phyloP scores from a whole-genome alignment of 108 stramenopile genomes.

The Discostella stelligeroides region DNA sequence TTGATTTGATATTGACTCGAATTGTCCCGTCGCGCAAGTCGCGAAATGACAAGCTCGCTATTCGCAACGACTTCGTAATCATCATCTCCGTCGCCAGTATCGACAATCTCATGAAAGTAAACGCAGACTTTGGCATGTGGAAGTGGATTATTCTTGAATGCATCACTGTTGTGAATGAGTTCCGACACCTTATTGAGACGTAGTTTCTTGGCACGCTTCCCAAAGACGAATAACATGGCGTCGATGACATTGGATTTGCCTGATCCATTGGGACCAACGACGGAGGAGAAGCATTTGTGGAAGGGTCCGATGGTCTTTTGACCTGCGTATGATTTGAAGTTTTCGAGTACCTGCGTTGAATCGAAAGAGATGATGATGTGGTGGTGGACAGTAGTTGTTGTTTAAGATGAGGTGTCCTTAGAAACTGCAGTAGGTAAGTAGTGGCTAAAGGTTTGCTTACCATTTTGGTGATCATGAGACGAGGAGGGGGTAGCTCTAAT shows the following conservation, averaged over 20 bases:
- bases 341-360: slow-evolving; percentile 80
- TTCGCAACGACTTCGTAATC: slow-evolving; percentile 83
- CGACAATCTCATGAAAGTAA: slow-evolving; percentile 92
- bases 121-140: slow-evolving; percentile 90
- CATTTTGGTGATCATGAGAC: slow-evolving; percentile 96
- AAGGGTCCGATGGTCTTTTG: slow-evolving; percentile 86
- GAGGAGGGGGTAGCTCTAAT: slow-evolving; percentile 57
- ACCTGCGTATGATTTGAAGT: slow-evolving; percentile 99
- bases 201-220: slow-evolving; percentile 97
- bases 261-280: slow-evolving; percentile 96
- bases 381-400: no score
- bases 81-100: slow-evolving; percentile 81
- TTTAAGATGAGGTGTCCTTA: no score
- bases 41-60: slow-evolving; percentile 82
- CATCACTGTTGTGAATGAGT: slow-evolving; percentile 92
- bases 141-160: slow-evolving; percentile 61
- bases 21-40: slow-evolving; percentile 87
- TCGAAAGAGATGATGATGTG: background rate
- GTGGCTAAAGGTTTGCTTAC: slow-evolving; percentile 34
- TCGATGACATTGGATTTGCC: slow-evolving; percentile 99
- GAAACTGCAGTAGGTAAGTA: background rate
- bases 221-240: slow-evolving; percentile 99
- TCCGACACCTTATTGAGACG: slow-evolving; percentile 97
- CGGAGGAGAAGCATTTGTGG: slow-evolving; percentile 94
- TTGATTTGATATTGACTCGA: slow-evolving; percentile 90